A percentile compares a stretch with the other conserved stretches of the same genome.
Evolutionary conservation across 192 early-diverging fungal genomes (phyloP).

Genomic region (Umbelopsis sp.): DNA sequence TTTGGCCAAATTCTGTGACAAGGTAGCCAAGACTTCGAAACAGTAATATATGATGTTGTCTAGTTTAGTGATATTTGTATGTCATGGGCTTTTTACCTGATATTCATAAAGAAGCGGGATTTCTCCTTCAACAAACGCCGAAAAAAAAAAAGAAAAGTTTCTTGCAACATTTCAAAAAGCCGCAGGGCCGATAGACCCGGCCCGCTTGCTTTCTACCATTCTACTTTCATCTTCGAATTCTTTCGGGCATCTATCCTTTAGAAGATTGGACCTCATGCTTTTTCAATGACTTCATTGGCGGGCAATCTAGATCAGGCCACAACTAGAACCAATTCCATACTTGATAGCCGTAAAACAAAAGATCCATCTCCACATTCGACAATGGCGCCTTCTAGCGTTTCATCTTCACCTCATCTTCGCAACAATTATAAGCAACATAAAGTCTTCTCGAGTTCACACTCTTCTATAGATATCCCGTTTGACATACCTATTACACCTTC

Average conservation of each 20-base stretch:
- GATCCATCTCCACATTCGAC: background rate
- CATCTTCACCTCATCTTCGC: background rate
- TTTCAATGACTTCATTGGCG: background rate
- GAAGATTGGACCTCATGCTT: background rate
- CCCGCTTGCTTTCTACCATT: background rate
- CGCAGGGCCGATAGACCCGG: background rate
- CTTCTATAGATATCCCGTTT: background rate
- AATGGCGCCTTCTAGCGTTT: background rate
- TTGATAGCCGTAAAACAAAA: background rate
- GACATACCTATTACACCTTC: conserved; percentile 1
- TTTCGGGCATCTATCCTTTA: background rate
- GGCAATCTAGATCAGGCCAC: background rate
- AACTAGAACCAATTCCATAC: background rate
- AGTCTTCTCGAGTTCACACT: background rate
- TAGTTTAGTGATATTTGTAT: background rate
- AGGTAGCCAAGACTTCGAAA: conserved; percentile 30
- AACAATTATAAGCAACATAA: background rate
- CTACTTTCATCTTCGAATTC: background rate
- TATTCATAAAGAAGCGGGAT: background rate
- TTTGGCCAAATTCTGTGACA: conserved; percentile 73
- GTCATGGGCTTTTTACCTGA: background rate
- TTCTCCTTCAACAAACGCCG: background rate
- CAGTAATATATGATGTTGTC: background rate
- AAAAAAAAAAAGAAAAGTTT: background rate
- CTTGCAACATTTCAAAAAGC: too few relatives aligned